Evolutionary conservation across 345 rosid species (phyloP), one percentile per base, ranked within the genome.

Genomic region (Dipteronia sinensis): DNA sequence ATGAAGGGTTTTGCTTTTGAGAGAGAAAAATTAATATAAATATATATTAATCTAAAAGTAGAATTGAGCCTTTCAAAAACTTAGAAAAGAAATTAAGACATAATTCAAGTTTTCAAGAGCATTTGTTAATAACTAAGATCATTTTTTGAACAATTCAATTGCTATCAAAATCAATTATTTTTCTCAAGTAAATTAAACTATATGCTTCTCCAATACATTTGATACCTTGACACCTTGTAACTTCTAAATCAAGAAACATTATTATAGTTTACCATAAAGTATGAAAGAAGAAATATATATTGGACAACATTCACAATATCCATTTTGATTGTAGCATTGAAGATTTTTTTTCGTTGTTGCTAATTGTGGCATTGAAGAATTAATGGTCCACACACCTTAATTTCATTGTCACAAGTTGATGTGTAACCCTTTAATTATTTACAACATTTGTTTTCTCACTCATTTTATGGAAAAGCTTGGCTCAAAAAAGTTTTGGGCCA

Each of bases 401-500:
- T 31, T 38, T 13, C 34, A 12, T 10, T 31, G 61, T 29, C 58
- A 69, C 7, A 67, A 67, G 55, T 69, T 34, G 38, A 34, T 69
- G 72, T 6, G 65, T 61, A 56, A 20, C 65, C 65, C 19, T n/a
- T 58, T 7, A 25, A 31, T 31, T 31, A 47, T 49, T 70, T 10
- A 49, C 62, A 70, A 40, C 63, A 53, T 34, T 34, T 34, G 34
- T 34, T 34, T 58, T 10, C 11, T 31, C 49, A 9, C 8, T 10
- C 56, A 22, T 29, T 19, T 31, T 23, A 19, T 23, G 12, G 11
- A 27, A 53, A 34, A 72, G n/a, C 25, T 31, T 34, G 8, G 51
- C 6, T 31, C n/a, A 55, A 44, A 74, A 46, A 19, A 44, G 59
- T 74, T 15, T 53, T 34, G 69, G 77, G 77, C 46, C 62, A 62